phyloP scores from a whole-genome alignment of 2,329 filamentous ascomycete genomes.

The Neurospora sp. region DNA sequence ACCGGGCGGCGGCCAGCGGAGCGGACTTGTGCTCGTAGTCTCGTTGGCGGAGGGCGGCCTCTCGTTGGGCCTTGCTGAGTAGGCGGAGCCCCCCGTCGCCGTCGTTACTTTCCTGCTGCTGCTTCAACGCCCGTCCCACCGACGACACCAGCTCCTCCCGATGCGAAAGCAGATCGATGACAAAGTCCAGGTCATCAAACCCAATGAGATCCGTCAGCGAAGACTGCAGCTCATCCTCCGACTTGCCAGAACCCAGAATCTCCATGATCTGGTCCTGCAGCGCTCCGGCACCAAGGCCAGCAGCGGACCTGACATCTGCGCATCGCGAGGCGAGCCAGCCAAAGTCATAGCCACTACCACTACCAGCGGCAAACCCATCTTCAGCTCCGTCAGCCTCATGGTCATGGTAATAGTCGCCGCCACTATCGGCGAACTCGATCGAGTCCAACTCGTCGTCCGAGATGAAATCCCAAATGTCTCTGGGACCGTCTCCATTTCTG shows the following conservation, averaged over 20 bases:
- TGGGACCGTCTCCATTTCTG: slow-evolving; percentile 45
- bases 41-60: slow-evolving; percentile 63
- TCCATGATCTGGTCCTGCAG: slow-evolving; percentile 69
- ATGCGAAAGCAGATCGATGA: slow-evolving; percentile 79
- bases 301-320: slow-evolving; percentile 45
- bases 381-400: slow-evolving; percentile 24
- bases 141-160: slow-evolving; percentile 55
- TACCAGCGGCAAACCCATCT: slow-evolving; percentile 14
- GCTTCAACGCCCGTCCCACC: slow-evolving; percentile 23
- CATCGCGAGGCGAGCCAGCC: slow-evolving; percentile 68
- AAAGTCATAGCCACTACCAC: slow-evolving; percentile 35
- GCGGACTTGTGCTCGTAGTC: slow-evolving; percentile 79
- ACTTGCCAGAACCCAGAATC: slow-evolving; percentile 54
- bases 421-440: slow-evolving; percentile 32
- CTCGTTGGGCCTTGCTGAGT: slow-evolving; percentile 65
- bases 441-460: slow-evolving; percentile 62
- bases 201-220: slow-evolving; percentile 82
- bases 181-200: slow-evolving; percentile 86
- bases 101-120: slow-evolving; percentile 3
- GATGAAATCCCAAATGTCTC: slow-evolving; percentile 91
- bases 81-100: slow-evolving; percentile 38
- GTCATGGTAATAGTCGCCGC: slow-evolving; percentile 27
- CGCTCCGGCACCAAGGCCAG: slow-evolving; percentile 57
- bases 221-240: slow-evolving; percentile 84
- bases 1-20: slow-evolving; percentile 57